Evolutionary conservation across 768 basidiomycete genomes (phyloP).

Genomic region (Mycena sanguinolenta): DNA sequence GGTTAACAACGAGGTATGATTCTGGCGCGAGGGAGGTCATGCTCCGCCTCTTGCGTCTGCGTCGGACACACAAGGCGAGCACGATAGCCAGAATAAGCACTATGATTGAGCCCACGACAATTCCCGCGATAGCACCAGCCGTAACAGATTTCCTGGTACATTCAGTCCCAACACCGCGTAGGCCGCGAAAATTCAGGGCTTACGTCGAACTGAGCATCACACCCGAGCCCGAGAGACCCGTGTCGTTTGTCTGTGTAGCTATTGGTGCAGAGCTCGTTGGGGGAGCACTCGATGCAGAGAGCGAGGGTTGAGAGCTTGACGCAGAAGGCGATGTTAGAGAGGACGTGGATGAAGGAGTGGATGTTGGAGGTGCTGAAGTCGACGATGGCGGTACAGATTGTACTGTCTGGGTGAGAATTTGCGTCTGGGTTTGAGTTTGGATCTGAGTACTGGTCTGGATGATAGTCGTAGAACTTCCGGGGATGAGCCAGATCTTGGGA

Average conservation of each 20-base stretch:
- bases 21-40: background rate
- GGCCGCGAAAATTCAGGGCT: background rate
- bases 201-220: background rate
- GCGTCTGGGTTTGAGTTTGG: background rate
- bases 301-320: background rate
- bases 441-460: too few relatives aligned
- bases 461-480: background rate
- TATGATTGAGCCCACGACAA: background rate
- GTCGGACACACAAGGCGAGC: background rate
- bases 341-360: background rate
- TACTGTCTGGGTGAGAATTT: background rate
- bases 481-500: background rate
- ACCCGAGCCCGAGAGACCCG: background rate
- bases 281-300: background rate
- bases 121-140: constrained; percentile 1
- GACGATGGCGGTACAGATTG: background rate
- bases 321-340: background rate
- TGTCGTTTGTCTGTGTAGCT: background rate
- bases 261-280: background rate
- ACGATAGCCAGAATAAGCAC: background rate
- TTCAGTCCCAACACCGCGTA: background rate
- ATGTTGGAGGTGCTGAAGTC: background rate
- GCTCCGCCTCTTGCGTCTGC: background rate
- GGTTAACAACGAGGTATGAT: background rate
- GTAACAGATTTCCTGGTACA: background rate